A percentile compares a stretch with the other conserved stretches of the same genome.
Evolutionary conservation across 768 basidiomycete species (phyloP).

Genomic region (Boletus huronensis): DNA sequence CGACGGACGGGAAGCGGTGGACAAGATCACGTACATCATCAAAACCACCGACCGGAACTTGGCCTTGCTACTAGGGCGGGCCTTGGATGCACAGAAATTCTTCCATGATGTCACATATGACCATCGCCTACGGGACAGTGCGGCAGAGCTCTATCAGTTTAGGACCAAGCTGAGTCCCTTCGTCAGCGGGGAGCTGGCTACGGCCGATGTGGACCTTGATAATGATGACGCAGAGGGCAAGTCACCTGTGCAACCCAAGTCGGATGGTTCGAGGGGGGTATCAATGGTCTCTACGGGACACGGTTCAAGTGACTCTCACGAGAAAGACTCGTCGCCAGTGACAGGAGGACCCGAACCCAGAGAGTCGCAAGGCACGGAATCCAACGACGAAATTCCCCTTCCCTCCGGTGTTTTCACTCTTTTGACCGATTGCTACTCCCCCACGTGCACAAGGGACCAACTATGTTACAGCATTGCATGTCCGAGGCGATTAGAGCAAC

Average conservation of each 20-base stretch:
- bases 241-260: constrained; percentile 23
- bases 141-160: constrained; percentile 91
- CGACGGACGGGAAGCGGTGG: constrained; percentile 95
- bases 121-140: constrained; percentile 87
- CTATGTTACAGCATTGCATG: constrained; percentile 99
- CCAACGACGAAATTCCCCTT: constrained; percentile 62
- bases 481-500: constrained; percentile 90
- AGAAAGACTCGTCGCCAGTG: constrained; percentile 32
- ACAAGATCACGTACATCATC: constrained; percentile 96
- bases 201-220: constrained; percentile 33
- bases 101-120: constrained; percentile 99
- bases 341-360: constrained; percentile 16
- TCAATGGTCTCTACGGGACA: constrained; percentile 29
- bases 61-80: constrained; percentile 90
- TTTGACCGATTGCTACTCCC: constrained; percentile 95
- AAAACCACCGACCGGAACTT: constrained; percentile 97
- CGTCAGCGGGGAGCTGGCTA: constrained; percentile 66
- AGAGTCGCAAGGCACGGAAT: constrained; percentile 40
- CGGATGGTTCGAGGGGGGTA: constrained; percentile 20
- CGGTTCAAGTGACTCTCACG: constrained; percentile 35
- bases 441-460: constrained; percentile 90
- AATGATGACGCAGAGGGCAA: constrained; percentile 34
- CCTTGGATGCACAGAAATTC: constrained; percentile 96
- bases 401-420: constrained; percentile 96
- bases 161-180: constrained; percentile 81